Evolutionary conservation across 1,284 basidiomycete species (phyloP), one percentile per base, ranked within the genome.

Genomic region (Trichosporon sp.): DNA sequence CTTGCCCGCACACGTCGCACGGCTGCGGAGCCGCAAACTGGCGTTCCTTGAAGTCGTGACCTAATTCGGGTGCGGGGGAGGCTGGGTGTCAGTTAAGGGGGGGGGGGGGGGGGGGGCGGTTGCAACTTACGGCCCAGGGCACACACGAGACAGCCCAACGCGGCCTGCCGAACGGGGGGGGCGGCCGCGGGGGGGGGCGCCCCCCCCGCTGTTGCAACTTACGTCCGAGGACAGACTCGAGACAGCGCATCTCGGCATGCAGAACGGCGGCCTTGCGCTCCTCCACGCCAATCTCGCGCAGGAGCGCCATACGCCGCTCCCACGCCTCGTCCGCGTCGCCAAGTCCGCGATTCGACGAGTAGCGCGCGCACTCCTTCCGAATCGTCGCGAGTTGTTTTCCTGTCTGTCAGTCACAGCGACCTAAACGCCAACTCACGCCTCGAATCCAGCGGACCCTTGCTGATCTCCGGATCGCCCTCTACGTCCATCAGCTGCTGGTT

Each of bases 1-100:
- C 51, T 21, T 74, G 67, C 16, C 67, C 65, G 48, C 75, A 76
- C 4, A 69, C 75, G 59, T 71, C 75, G 56, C 75, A 76, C 8
- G 63, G 68, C 8, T 70, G 56, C 0, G 71, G 71, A 4, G 71
- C 73, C 4, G 75, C 67, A 21, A 71, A 76, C 19, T 46, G 38
- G 31, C 72, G 72, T 6, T 76, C 75, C 65, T 76, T 74, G 64
- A 76, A 73, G 35, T 74, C 71, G 71, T 76, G 75, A 1, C 61
- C 48, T 19, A 72, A 31, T 26, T 76, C 75, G 19, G 75, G 75
- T 4, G 43, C 68, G 0, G 73, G 73, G 7, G 67, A 12, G 12
- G 68, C 71, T 74, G 67, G 0, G 1, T 16, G 65, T 69, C 16
- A 67, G 67, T 59, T 16, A 26, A 26, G 26, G 26, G 26, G 26